phyloP scores from a whole-genome alignment of 768 basidiomycete genomes.

The Mycena polygramma region DNA sequence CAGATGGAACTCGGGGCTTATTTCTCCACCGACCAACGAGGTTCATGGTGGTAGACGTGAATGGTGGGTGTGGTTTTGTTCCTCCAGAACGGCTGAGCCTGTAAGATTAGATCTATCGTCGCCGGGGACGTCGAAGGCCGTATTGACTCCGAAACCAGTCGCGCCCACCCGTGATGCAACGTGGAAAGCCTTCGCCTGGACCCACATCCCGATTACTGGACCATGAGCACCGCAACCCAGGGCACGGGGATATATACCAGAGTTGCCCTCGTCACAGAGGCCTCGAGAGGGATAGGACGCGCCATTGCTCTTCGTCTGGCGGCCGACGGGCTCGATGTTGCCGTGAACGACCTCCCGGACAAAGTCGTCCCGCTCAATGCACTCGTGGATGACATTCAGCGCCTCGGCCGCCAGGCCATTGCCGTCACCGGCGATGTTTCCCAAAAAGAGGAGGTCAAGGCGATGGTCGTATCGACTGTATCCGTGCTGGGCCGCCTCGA shows the following conservation, averaged over 20 bases:
- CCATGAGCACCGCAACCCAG: slow-evolving; percentile 10
- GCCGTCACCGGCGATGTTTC: slow-evolving; percentile 44
- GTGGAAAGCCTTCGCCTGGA: no score
- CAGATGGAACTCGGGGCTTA: no score
- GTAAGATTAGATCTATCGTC: no score
- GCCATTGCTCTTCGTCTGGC: slow-evolving; percentile 50
- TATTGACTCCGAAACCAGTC: no score
- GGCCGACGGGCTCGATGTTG: slow-evolving; percentile 48
- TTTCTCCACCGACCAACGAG: no score
- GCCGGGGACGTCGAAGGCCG: no score
- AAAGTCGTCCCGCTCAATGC: slow-evolving; percentile 38
- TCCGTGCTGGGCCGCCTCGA: slow-evolving; percentile 42
- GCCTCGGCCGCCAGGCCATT: slow-evolving; percentile 37
- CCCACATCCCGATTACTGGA: background rate
- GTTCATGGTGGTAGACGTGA: no score
- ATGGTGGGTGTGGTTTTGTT: no score
- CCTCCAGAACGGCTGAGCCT: no score
- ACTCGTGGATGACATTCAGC: slow-evolving; percentile 45
- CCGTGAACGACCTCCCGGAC: slow-evolving; percentile 44
- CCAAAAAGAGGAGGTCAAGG: slow-evolving; percentile 45
- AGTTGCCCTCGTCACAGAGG: slow-evolving; percentile 49
- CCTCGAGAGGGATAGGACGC: slow-evolving; percentile 50
- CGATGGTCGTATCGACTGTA: slow-evolving; percentile 43
- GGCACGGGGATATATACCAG: slow-evolving; percentile 7
- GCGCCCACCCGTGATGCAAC: no score